phyloP scores from a whole-genome alignment of 2,329 filamentous ascomycete species.

The Colletotrichum godetiae region DNA sequence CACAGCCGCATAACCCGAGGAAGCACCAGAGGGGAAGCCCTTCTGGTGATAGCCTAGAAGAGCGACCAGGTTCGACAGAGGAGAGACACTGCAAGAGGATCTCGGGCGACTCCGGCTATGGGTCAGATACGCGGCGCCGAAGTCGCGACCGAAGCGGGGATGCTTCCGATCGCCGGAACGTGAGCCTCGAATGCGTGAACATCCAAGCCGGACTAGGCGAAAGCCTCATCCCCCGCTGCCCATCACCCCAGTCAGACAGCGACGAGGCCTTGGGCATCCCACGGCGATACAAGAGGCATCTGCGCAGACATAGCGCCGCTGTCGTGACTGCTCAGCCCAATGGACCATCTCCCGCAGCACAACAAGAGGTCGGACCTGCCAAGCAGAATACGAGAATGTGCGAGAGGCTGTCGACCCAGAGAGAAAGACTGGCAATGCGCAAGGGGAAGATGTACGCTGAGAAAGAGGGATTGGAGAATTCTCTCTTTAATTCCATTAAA shows the following conservation, averaged over 20 bases:
- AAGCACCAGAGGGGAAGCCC: constrained; percentile 13
- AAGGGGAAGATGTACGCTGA: too few species aligned
- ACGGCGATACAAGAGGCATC: background rate
- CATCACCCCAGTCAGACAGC: background rate
- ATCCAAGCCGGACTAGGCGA: background rate
- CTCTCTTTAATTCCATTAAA: background rate
- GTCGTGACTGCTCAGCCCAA: background rate
- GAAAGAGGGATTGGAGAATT: background rate
- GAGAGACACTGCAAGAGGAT: constrained; percentile 13
- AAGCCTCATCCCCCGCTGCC: background rate
- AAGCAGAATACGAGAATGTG: background rate
- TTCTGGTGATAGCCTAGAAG: background rate
- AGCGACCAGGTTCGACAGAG: background rate
- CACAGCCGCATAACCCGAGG: background rate
- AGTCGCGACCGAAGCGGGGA: background rate
- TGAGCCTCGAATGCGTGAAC: background rate
- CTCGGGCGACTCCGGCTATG: constrained; percentile 23
- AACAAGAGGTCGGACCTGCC: background rate
- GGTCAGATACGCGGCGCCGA: constrained; percentile 1
- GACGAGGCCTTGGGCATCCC: background rate
- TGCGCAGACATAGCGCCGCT: background rate
- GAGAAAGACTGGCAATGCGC: background rate
- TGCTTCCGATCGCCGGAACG: background rate
- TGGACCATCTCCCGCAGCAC: background rate
- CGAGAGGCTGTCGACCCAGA: background rate